Conservation (phyloP, 805 yeast genomes). For the Cyberlindnera sargentensis region DNA sequence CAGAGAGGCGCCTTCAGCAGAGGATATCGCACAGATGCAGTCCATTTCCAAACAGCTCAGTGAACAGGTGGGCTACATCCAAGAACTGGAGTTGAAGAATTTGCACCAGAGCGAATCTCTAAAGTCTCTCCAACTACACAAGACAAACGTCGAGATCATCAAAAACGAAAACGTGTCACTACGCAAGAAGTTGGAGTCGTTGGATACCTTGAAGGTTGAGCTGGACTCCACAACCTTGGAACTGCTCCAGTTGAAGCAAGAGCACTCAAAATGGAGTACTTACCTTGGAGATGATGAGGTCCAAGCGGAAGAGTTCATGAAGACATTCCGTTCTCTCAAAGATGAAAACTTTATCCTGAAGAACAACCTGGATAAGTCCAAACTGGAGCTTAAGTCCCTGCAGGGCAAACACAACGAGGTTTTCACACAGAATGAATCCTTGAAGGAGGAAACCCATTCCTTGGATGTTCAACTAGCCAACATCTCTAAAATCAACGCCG, state of each 20-base stretch:
- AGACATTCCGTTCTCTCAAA: slow-evolving; percentile 32
- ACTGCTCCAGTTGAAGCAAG: slow-evolving; percentile 39
- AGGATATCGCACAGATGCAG: background rate
- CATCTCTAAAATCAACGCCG: slow-evolving; percentile 29
- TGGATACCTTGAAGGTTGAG: slow-evolving; percentile 38
- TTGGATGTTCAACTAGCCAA: slow-evolving; percentile 22
- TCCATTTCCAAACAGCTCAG: slow-evolving; percentile 20
- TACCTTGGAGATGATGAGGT: slow-evolving; percentile 28
- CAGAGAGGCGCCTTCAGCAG: background rate
- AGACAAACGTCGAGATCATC: slow-evolving; percentile 41
- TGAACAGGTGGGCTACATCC: slow-evolving; percentile 38
- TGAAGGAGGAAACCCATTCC: slow-evolving; percentile 22
- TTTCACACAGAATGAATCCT: slow-evolving; percentile 32
- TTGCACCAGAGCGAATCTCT: slow-evolving; percentile 47
- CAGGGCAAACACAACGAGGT: slow-evolving; percentile 24
- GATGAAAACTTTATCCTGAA: slow-evolving; percentile 32
- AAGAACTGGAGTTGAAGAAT: slow-evolving; percentile 44
- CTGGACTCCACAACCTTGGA: slow-evolving; percentile 44
- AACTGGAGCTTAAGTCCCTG: slow-evolving; percentile 22
- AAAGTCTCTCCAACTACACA: slow-evolving; percentile 39
- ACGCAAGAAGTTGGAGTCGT: slow-evolving; percentile 28
- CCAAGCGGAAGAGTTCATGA: slow-evolving; percentile 31
- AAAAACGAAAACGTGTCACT: slow-evolving; percentile 47
- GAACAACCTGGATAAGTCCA: slow-evolving; percentile 24
- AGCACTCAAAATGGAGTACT: slow-evolving; percentile 40